phyloP scores from a whole-genome alignment of 1,284 basidiomycete genomes.

The Tylopilus microsporus region DNA sequence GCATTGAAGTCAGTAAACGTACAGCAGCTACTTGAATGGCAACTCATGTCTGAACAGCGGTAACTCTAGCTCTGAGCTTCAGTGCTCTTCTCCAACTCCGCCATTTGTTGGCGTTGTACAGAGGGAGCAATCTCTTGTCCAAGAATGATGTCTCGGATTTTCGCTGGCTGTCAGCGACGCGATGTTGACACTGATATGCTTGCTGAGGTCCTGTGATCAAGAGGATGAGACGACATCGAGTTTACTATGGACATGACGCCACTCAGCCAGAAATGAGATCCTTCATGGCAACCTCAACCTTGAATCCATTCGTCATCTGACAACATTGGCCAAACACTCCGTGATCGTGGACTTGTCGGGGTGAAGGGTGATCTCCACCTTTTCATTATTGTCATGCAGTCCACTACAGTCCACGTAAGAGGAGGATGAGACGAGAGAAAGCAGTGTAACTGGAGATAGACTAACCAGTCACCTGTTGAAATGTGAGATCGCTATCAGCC shows the following conservation, averaged over 20 bases:
- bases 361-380: slow-evolving; percentile 92
- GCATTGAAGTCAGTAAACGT: slow-evolving; percentile 15
- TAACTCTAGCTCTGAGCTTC: slow-evolving; percentile 92
- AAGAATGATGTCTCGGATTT: slow-evolving; percentile 90
- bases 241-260: background rate
- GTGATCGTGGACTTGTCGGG: slow-evolving; percentile 94
- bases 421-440: slow-evolving; percentile 94
- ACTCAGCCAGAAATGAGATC: slow-evolving; percentile 80
- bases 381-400: slow-evolving; percentile 95
- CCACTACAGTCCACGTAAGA: slow-evolving; percentile 76
- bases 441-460: slow-evolving; percentile 98
- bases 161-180: slow-evolving; percentile 95
- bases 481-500: slow-evolving; percentile 6
- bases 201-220: slow-evolving; percentile 80
- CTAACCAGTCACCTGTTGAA: slow-evolving; percentile 88
- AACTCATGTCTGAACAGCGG: slow-evolving; percentile 84
- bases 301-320: slow-evolving; percentile 97
- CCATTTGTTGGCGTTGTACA: slow-evolving; percentile 98
- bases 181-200: slow-evolving; percentile 98
- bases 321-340: slow-evolving; percentile 94
- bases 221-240: slow-evolving; percentile 9
- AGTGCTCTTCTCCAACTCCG: slow-evolving; percentile 93
- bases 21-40: background rate
- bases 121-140: slow-evolving; percentile 96
- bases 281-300: slow-evolving; percentile 97